Evolutionary conservation across 805 yeast species (phyloP).

Genomic region (Ascoidea tarda): DNA sequence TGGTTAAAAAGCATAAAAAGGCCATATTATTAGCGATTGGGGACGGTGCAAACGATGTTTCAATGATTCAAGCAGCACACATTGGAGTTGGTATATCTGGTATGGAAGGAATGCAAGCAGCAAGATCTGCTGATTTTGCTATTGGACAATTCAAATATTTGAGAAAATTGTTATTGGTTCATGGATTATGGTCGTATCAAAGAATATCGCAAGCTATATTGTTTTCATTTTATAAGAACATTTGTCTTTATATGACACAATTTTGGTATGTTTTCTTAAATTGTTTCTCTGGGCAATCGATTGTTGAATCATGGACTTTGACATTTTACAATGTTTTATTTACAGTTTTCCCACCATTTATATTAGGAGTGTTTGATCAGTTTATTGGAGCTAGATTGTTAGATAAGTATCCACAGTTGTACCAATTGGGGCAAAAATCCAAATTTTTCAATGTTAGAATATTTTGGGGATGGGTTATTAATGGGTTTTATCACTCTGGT

Average conservation of each 20-base stretch:
- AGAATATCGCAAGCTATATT: slow-evolving; percentile 85
- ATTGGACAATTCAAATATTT: slow-evolving; percentile 90
- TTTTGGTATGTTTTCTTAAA: slow-evolving; percentile 94
- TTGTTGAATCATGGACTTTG: slow-evolving; percentile 95
- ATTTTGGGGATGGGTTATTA: slow-evolving; percentile 95
- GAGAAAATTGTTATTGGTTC: slow-evolving; percentile 74
- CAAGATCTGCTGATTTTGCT: slow-evolving; percentile 93
- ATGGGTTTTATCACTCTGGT: slow-evolving; percentile 91
- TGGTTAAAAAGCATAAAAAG: slow-evolving; percentile 74
- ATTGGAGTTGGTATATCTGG: slow-evolving; percentile 99
- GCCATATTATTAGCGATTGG: slow-evolving; percentile 84
- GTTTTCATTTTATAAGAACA: slow-evolving; percentile 91
- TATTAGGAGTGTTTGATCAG: slow-evolving; percentile 93
- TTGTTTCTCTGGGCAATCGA: slow-evolving; percentile 89
- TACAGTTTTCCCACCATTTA: slow-evolving; percentile 92
- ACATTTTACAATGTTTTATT: slow-evolving; percentile 91
- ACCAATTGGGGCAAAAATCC: slow-evolving; percentile 80
- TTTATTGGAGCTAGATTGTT: slow-evolving; percentile 82
- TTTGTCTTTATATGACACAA: slow-evolving; percentile 93
- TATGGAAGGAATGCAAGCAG: slow-evolving; percentile 99
- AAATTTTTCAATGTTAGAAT: slow-evolving; percentile 80
- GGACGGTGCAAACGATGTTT: slow-evolving; percentile 98
- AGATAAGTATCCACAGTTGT: slow-evolving; percentile 85
- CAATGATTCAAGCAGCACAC: slow-evolving; percentile 99
- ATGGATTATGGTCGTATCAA: slow-evolving; percentile 97